Evolutionary conservation across 2,329 filamentous ascomycete genomes (phyloP).

Genomic region (Zasmidium citrigriseum): DNA sequence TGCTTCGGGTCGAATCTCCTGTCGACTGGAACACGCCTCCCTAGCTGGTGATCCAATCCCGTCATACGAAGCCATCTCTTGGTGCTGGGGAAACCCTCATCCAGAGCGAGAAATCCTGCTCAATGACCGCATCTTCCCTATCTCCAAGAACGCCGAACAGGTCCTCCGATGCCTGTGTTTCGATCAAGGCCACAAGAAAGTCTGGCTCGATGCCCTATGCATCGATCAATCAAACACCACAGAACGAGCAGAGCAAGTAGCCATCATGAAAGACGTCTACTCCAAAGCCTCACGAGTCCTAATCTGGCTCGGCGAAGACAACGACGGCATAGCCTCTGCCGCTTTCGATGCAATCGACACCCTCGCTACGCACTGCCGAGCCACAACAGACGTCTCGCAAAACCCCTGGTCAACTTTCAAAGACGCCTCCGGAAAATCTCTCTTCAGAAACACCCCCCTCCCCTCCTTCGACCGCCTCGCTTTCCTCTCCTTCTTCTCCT

Average conservation of each 20-base stretch:
- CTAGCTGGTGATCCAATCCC: neutral
- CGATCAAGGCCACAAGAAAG: neutral
- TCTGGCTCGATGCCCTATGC: constrained; percentile 21
- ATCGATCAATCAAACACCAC: constrained; percentile 14
- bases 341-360: neutral
- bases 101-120: neutral
- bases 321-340: neutral
- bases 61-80: constrained; percentile 11
- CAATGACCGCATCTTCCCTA: neutral
- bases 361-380: constrained; percentile 5
- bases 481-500: neutral
- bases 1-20: neutral
- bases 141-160: constrained; percentile 2
- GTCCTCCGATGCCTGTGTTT: constrained; percentile 4
- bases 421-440: neutral
- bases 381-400: neutral
- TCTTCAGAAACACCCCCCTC: neutral
- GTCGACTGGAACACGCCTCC: neutral
- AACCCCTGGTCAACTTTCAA: neutral
- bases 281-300: constrained; percentile 3
- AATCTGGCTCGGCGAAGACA: constrained; percentile 14
- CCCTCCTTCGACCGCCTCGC: constrained; percentile 3
- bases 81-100: constrained; percentile 8
- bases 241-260: constrained; percentile 15
- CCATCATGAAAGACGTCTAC: constrained; percentile 17